These are phyloP conservation scores for Liquidambar formosana DNA, from an alignment of 164 flowering plant species.

Conservation along the genomic window DNA sequence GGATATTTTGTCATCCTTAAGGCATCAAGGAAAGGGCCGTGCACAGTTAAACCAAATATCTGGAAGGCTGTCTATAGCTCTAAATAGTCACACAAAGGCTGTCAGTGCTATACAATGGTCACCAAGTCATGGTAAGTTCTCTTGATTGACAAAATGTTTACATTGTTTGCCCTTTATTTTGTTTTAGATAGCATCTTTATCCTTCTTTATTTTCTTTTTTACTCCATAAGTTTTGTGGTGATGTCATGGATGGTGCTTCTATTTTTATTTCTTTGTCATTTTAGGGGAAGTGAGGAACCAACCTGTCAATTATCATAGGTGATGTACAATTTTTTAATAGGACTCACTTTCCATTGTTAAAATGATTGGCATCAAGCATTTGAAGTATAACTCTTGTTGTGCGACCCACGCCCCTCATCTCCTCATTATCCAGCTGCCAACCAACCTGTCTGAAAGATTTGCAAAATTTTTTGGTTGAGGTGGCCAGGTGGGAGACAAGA, in stretches of 20 bases:
- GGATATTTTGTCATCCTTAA: constrained; percentile 47
- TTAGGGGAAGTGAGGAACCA: background rate
- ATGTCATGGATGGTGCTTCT: background rate
- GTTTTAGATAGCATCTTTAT: background rate
- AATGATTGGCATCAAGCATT: background rate
- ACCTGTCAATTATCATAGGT: background rate
- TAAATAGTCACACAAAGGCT: constrained; percentile 63
- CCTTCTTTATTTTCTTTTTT: background rate
- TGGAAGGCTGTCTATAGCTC: constrained; percentile 37
- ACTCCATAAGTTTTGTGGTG: background rate
- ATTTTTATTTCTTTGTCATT: background rate
- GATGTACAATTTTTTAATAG: background rate
- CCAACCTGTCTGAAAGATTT: too few species aligned
- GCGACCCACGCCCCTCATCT: too few species aligned
- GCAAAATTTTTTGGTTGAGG: too few species aligned
- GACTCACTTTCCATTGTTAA: background rate
- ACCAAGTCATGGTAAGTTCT: constrained; percentile 57
- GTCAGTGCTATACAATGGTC: constrained; percentile 86
- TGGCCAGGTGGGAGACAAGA: too few species aligned
- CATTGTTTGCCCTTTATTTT: background rate
- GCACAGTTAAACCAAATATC: constrained; percentile 25
- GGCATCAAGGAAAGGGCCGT: constrained; percentile 35
- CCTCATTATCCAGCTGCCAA: too few species aligned
- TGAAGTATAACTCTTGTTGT: background rate
- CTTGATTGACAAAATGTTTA: background rate